phyloP scores from a whole-genome alignment of 768 basidiomycete species.

The Leccinum truebloodii region DNA sequence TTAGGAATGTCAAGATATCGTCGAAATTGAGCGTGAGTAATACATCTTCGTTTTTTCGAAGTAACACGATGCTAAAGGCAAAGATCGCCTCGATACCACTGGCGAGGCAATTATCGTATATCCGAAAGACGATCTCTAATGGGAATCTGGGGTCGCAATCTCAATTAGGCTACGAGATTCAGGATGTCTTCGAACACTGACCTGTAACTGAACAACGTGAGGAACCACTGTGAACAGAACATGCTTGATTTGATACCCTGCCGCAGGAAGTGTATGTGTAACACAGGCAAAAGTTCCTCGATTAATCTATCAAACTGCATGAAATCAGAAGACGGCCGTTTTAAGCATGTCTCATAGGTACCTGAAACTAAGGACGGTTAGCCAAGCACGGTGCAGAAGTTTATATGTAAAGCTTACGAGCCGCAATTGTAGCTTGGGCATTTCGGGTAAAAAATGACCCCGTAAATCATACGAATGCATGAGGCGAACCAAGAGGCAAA shows the following conservation, averaged over 20 bases:
- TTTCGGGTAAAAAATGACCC: constrained; percentile 97
- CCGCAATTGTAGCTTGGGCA: constrained; percentile 95
- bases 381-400: background rate
- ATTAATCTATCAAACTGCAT: constrained; percentile 87
- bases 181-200: constrained; percentile 24
- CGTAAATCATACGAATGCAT: constrained; percentile 97
- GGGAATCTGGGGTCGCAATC: constrained; percentile 66
- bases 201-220: constrained; percentile 97
- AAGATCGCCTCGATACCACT: constrained; percentile 98
- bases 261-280: constrained; percentile 90
- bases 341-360: constrained; percentile 30
- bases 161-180: background rate
- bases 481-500: constrained; percentile 88
- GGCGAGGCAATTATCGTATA: constrained; percentile 95
- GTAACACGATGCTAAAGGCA: constrained; percentile 84
- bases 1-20: constrained; percentile 82
- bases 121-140: constrained; percentile 89
- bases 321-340: constrained; percentile 18
- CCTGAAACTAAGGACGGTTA: constrained; percentile 55
- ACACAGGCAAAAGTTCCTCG: constrained; percentile 89
- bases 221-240: constrained; percentile 99
- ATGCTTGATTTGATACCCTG: constrained; percentile 97
- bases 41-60: constrained; percentile 84
- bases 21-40: constrained; percentile 87
- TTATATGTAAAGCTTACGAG: constrained; percentile 52